These are phyloP conservation scores for Hemisphaericaspora subhashii DNA, from an alignment of 1,139 yeast species.

Conservation along the genomic window DNA sequence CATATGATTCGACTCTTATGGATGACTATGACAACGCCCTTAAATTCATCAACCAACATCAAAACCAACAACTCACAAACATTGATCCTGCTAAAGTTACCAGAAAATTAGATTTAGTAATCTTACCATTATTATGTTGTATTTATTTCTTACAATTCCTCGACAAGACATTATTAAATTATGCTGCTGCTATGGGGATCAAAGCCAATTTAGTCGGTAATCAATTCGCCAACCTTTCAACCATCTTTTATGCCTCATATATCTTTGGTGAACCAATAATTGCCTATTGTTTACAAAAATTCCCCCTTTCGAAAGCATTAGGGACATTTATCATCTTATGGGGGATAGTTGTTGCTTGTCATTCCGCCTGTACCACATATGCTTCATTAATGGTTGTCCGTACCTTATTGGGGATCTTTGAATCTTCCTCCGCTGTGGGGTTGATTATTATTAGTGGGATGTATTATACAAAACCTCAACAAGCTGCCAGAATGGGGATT, in stretches of 20 bases:
- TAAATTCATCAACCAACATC: conserved; percentile 12
- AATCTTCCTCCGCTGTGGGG: conserved; percentile 47
- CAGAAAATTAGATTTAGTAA: conserved; percentile 28
- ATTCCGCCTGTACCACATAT: conserved; percentile 35
- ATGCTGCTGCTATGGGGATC: conserved; percentile 55
- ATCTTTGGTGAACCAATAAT: conserved; percentile 48
- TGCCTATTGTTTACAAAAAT: conserved; percentile 35
- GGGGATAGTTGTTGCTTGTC: conserved; percentile 42
- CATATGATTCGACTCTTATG: conserved; percentile 2
- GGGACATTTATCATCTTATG: conserved; percentile 37
- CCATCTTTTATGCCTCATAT: conserved; percentile 46
- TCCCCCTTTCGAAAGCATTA: conserved; percentile 41
- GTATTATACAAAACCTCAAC: conserved; percentile 43
- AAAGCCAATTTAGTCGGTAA: conserved; percentile 31
- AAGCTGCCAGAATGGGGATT: conserved; percentile 34
- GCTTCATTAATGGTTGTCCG: conserved; percentile 43
- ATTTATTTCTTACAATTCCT: conserved; percentile 46
- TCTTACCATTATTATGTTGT: conserved; percentile 36
- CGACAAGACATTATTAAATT: conserved; percentile 45
- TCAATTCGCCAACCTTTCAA: conserved; percentile 43
- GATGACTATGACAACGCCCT: conserved; percentile 14
- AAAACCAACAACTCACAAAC: conserved; percentile 1
- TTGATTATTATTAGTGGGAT: conserved; percentile 41
- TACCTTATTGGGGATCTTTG: conserved; percentile 41
- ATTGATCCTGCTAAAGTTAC: conserved; percentile 14